A percentile compares a stretch with the other conserved stretches of the same genome.
These are phyloP conservation scores for Dryas integrifolia DNA, from an alignment of 331 rosid species.

Conservation along the genomic window DNA sequence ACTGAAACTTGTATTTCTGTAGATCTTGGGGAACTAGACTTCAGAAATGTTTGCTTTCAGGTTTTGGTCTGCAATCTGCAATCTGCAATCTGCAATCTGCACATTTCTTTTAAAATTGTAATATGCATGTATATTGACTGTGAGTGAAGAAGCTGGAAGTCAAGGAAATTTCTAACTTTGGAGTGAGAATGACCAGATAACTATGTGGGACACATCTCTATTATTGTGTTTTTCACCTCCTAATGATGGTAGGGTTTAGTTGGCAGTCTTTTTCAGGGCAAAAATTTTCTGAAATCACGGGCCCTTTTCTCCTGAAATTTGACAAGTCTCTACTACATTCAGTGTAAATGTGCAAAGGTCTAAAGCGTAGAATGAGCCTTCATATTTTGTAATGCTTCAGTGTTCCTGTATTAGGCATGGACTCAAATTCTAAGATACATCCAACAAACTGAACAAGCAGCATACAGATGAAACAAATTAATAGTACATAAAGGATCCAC, in stretches of 20 bases:
- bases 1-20: constrained; percentile 28
- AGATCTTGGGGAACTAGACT: constrained; percentile 25
- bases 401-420: not conserved
- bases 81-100: constrained; percentile 19
- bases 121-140: not conserved
- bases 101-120: constrained; percentile 13
- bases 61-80: constrained; percentile 19
- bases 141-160: constrained; percentile 21
- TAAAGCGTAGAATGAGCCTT: constrained; percentile 9
- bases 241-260: constrained; percentile 34
- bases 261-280: constrained; percentile 29
- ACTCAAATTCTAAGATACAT: not conserved
- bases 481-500: not conserved
- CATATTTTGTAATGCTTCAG: not conserved
- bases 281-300: constrained; percentile 22
- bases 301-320: constrained; percentile 15
- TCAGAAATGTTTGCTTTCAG: constrained; percentile 26
- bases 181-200: constrained; percentile 8
- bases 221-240: constrained; percentile 32
- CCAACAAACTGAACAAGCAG: not conserved
- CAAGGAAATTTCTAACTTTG: constrained; percentile 1
- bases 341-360: not conserved
- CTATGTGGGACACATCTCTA: constrained; percentile 23
- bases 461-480: too few species aligned
- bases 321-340: constrained; percentile 14